A percentile compares a stretch with the other conserved stretches of the same genome.
These are phyloP conservation scores for Pochonia chlamydosporia DNA, from an alignment of 2,329 filamentous ascomycete genomes.

Conservation along the genomic window DNA sequence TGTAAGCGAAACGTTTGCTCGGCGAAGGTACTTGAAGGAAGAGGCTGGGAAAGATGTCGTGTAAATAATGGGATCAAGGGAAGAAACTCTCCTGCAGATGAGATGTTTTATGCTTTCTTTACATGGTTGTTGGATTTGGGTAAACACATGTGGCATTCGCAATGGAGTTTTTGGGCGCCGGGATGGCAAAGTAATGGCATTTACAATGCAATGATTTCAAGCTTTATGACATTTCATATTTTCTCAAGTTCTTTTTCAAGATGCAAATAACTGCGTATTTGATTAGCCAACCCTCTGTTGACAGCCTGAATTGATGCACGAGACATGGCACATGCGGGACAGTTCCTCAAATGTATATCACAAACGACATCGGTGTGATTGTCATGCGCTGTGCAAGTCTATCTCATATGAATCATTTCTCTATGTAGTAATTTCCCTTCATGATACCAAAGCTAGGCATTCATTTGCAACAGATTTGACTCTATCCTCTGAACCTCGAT, in stretches of 20 bases:
- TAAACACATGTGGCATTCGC: not conserved
- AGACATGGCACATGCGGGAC: too few relatives aligned
- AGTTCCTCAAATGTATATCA: not conserved
- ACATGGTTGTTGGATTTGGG: not conserved
- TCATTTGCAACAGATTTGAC: constrained; percentile 43
- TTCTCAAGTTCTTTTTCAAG: too few relatives aligned
- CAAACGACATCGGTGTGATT: not conserved
- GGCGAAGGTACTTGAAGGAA: too few relatives aligned
- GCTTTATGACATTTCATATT: too few relatives aligned
- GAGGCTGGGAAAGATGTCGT: not conserved
- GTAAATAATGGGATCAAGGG: constrained; percentile 6
- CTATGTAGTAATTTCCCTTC: not conserved
- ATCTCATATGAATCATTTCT: not conserved
- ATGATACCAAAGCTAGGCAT: constrained; percentile 24
- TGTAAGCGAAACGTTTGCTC: constrained; percentile 27
- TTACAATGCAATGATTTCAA: not conserved
- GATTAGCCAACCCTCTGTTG: too few relatives aligned
- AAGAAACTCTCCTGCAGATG: not conserved
- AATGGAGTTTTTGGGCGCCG: not conserved
- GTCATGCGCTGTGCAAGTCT: not conserved
- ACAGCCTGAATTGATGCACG: too few relatives aligned
- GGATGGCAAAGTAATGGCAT: not conserved
- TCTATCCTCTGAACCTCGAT: constrained; percentile 38
- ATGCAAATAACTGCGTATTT: too few relatives aligned
- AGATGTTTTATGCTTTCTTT: not conserved